phyloP scores from a whole-genome alignment of 352 stramenopile genomes.

The Phytophthora rubi region DNA sequence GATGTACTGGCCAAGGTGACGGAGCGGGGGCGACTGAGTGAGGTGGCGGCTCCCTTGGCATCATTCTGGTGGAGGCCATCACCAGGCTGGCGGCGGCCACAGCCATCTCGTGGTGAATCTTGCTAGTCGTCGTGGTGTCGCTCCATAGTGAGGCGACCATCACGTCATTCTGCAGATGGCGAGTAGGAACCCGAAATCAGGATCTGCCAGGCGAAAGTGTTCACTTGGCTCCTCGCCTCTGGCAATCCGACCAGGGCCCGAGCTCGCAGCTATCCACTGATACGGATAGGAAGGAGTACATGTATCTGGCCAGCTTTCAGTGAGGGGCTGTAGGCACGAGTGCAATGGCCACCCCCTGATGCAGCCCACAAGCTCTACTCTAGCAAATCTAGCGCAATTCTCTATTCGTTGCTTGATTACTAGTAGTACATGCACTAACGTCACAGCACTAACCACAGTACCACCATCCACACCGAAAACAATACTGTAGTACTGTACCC shows the following conservation, averaged over 20 bases:
- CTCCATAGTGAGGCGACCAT: neutral
- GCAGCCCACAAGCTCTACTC: neutral
- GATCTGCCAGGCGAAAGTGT: neutral
- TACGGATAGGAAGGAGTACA: neutral
- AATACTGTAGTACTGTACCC: neutral
- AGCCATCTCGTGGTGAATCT: constrained; percentile 17
- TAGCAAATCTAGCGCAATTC: neutral
- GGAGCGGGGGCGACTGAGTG: constrained; percentile 8
- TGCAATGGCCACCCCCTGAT: too few relatives aligned
- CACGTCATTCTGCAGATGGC: constrained; percentile 1
- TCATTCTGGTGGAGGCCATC: constrained; percentile 18
- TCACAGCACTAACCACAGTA: neutral
- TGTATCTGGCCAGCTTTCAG: neutral
- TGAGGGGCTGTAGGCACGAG: too few relatives aligned
- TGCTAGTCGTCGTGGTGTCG: constrained; percentile 19
- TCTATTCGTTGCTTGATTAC: constrained; percentile 15
- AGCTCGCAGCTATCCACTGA: neutral
- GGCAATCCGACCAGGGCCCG: too few relatives aligned
- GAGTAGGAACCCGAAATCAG: neutral
- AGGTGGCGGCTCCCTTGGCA: constrained; percentile 5
- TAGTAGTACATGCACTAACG: neutral
- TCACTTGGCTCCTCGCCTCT: neutral
- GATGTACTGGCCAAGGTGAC: neutral
- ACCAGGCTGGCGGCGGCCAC: neutral
- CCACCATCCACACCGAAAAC: constrained; percentile 9